These are phyloP conservation scores for Alternaria incomplexa DNA, from an alignment of 2,329 filamentous ascomycete species.

Conservation along the genomic window DNA sequence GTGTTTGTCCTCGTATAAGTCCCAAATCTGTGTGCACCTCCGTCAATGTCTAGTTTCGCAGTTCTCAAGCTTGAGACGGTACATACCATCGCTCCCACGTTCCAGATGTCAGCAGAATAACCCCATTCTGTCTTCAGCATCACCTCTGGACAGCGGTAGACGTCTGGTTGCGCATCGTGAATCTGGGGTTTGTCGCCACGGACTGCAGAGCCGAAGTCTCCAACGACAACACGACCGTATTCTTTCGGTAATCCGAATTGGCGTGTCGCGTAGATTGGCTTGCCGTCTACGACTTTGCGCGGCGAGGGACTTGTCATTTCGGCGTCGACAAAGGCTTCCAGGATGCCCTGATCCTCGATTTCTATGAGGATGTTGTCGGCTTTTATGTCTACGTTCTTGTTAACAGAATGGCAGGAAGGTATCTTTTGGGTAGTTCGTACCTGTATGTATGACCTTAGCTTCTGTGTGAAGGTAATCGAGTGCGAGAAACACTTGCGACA, in stretches of 20 bases:
- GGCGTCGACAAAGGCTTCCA: slow-evolving; percentile 42
- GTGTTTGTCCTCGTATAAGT: slow-evolving; percentile 44
- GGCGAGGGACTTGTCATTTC: slow-evolving; percentile 49
- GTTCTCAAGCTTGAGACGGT: not conserved
- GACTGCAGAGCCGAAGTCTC: slow-evolving; percentile 29
- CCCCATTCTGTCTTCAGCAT: slow-evolving; percentile 46
- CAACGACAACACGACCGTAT: slow-evolving; percentile 44
- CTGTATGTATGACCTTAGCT: slow-evolving; percentile 54
- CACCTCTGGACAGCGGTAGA: slow-evolving; percentile 49
- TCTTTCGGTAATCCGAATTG: slow-evolving; percentile 40
- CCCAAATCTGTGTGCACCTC: slow-evolving; percentile 41
- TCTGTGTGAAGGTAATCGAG: slow-evolving; percentile 53
- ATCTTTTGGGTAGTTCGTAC: slow-evolving; percentile 25
- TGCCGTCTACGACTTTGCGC: slow-evolving; percentile 42
- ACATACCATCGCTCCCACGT: slow-evolving; percentile 46
- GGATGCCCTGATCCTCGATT: slow-evolving; percentile 43
- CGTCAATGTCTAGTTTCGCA: slow-evolving; percentile 1
- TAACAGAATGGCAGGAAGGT: not conserved
- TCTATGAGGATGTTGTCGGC: slow-evolving; percentile 51
- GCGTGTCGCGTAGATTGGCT: slow-evolving; percentile 47
- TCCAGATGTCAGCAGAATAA: slow-evolving; percentile 49
- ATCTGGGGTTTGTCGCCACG: slow-evolving; percentile 20
- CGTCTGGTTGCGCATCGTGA: slow-evolving; percentile 42
- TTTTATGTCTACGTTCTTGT: slow-evolving; percentile 49
- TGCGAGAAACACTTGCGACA: slow-evolving; percentile 50